phyloP scores from a whole-genome alignment of 2,329 filamentous ascomycete species.

The Penicillium capsulatum region DNA sequence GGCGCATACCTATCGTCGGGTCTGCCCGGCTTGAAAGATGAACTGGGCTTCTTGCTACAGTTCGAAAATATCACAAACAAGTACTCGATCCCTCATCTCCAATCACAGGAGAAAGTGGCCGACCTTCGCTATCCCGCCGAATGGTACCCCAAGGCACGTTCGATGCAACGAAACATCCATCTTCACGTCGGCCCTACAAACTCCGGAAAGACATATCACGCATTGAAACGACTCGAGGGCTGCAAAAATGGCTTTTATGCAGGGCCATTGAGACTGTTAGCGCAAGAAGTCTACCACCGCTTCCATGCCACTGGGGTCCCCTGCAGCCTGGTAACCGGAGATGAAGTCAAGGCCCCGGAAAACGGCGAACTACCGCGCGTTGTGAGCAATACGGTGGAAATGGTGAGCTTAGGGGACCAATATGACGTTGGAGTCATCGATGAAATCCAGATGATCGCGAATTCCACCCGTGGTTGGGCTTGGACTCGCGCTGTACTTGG shows the following conservation, averaged over 20 bases:
- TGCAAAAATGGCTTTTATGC: constrained; percentile 79
- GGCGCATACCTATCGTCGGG: constrained; percentile 57
- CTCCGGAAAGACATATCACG: constrained; percentile 96
- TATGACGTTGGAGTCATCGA: constrained; percentile 94
- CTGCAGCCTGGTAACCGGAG: constrained; percentile 83
- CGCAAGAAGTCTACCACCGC: constrained; percentile 91
- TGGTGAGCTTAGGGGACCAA: constrained; percentile 58
- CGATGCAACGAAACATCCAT: constrained; percentile 76
- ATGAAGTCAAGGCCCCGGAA: constrained; percentile 72
- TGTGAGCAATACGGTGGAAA: constrained; percentile 90
- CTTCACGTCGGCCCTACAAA: constrained; percentile 96
- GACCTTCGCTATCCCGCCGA: constrained; percentile 85
- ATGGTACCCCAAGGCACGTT: constrained; percentile 83
- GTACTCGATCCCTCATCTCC: constrained; percentile 55
- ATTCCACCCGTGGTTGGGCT: constrained; percentile 76
- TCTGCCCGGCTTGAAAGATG: constrained; percentile 48
- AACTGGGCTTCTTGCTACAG: constrained; percentile 66
- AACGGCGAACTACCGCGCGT: constrained; percentile 53
- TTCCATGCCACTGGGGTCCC: constrained; percentile 71
- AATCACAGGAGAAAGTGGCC: constrained; percentile 62
- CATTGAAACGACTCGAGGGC: constrained; percentile 75
- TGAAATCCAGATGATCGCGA: constrained; percentile 96
- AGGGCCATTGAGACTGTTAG: constrained; percentile 80
- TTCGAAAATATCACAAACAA: constrained; percentile 57
- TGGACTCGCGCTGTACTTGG: constrained; percentile 92